These are phyloP conservation scores for Sinapis alba DNA, from an alignment of 441 rosid genomes.

Conservation along the genomic window DNA sequence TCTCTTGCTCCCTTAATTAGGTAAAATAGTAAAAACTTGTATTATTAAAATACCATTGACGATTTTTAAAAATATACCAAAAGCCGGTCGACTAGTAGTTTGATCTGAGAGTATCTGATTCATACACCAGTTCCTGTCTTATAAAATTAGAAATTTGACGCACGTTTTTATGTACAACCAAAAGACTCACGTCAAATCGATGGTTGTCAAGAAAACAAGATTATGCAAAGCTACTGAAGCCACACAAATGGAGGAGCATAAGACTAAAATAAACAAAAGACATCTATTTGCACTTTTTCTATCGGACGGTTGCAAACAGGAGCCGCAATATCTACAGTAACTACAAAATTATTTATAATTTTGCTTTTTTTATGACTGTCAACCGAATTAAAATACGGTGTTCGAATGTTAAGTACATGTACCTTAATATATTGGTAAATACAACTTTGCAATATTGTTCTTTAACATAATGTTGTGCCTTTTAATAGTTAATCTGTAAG, in stretches of 20 bases:
- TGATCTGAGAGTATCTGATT: not conserved
- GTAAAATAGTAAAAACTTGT: not conserved
- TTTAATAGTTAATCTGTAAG: not conserved
- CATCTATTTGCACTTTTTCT: not conserved
- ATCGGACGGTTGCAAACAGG: slow-evolving; percentile 21
- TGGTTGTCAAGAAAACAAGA: not conserved
- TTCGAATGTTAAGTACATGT: slow-evolving; percentile 5
- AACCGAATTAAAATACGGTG: slow-evolving; percentile 8
- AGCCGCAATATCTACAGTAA: slow-evolving; percentile 34
- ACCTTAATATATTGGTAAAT: not conserved
- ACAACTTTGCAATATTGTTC: not conserved
- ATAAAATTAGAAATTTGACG: slow-evolving; percentile 11
- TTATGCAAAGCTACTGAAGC: not conserved
- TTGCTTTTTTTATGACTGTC: not conserved
- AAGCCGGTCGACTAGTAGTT: not conserved
- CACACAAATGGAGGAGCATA: not conserved
- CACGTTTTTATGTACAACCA: slow-evolving; percentile 15
- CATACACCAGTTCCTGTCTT: not conserved
- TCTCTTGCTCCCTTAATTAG: not conserved
- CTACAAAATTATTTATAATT: not conserved
- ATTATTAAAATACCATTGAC: not conserved
- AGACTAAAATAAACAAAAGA: not conserved
- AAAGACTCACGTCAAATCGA: not conserved
- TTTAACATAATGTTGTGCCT: not conserved
- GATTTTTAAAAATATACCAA: not conserved